Conservation (phyloP, 2,329 filamentous ascomycete genomes). For the Colletotrichum incanum region DNA sequence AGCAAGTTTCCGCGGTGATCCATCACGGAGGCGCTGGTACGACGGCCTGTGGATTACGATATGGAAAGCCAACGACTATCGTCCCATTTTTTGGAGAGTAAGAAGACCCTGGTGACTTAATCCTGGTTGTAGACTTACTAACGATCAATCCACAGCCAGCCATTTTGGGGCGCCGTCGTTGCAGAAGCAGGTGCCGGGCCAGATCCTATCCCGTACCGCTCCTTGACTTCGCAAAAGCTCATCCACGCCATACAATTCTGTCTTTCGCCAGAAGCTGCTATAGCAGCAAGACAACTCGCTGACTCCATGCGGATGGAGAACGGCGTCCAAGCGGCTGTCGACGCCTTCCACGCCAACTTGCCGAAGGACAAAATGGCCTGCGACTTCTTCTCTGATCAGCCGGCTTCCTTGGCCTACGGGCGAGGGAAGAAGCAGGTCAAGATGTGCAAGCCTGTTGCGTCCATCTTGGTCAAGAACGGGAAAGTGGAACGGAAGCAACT, state of each 20-base stretch:
- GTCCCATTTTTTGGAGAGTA: conserved; percentile 43
- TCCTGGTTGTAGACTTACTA: neutral
- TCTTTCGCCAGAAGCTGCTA: conserved; percentile 25
- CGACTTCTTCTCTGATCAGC: conserved; percentile 39
- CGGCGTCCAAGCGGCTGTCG: conserved; percentile 33
- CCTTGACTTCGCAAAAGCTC: conserved; percentile 39
- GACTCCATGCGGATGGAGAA: conserved; percentile 34
- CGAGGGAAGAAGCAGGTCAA: conserved; percentile 46
- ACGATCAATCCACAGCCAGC: conserved; percentile 21
- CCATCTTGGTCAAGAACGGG: conserved; percentile 34
- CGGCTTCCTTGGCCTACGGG: conserved; percentile 26
- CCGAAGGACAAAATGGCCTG: conserved; percentile 32
- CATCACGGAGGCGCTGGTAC: conserved; percentile 42
- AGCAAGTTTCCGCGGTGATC: conserved; percentile 37
- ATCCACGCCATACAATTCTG: conserved; percentile 31
- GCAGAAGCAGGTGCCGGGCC: conserved; percentile 40
- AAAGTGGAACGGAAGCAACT: conserved; percentile 32
- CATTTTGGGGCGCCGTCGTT: conserved; percentile 41
- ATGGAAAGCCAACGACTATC: conserved; percentile 36
- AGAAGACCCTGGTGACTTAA: neutral
- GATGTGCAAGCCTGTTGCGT: conserved; percentile 36
- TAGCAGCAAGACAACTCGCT: conserved; percentile 35
- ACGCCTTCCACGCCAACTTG: conserved; percentile 39
- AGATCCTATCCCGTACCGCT: conserved; percentile 37
- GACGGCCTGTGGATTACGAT: conserved; percentile 36